These are phyloP conservation scores for Stagonosporopsis tanaceti DNA, from an alignment of 2,329 filamentous ascomycete genomes.

Conservation along the genomic window DNA sequence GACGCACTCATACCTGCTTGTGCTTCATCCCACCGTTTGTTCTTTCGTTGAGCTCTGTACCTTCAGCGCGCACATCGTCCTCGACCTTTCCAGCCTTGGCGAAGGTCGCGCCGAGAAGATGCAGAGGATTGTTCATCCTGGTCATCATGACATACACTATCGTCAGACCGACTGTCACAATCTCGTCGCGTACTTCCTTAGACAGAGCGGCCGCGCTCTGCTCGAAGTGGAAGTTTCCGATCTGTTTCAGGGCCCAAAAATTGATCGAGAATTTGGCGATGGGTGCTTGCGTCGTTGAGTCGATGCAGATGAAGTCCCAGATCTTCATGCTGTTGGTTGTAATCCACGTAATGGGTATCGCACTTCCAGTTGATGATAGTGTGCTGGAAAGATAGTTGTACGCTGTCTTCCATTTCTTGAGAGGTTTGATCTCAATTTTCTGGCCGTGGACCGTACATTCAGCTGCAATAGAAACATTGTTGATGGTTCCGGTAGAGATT, in stretches of 20 bases:
- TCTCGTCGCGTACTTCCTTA: slow-evolving; percentile 26
- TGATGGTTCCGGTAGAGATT: slow-evolving; percentile 27
- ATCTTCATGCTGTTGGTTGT: slow-evolving; percentile 24
- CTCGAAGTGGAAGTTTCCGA: slow-evolving; percentile 32
- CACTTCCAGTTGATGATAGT: slow-evolving; percentile 8
- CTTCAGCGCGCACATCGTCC: not conserved
- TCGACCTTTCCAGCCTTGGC: slow-evolving; percentile 29
- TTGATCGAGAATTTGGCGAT: slow-evolving; percentile 32
- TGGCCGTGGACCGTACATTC: slow-evolving; percentile 25
- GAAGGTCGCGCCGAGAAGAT: slow-evolving; percentile 26
- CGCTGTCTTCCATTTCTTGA: slow-evolving; percentile 29
- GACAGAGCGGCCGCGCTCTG: slow-evolving; percentile 14
- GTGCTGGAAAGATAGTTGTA: slow-evolving; percentile 33
- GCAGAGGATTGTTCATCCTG: slow-evolving; percentile 31
- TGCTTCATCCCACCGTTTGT: slow-evolving; percentile 9
- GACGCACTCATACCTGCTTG: slow-evolving; percentile 7
- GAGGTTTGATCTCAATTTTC: slow-evolving; percentile 25
- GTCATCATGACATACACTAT: slow-evolving; percentile 29
- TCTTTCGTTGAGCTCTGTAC: slow-evolving; percentile 3
- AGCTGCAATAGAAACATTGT: slow-evolving; percentile 26
- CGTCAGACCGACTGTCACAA: slow-evolving; percentile 28
- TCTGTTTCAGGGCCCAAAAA: slow-evolving; percentile 28
- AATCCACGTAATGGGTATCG: slow-evolving; percentile 26
- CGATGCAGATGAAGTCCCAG: slow-evolving; percentile 33
- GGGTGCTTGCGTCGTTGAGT: slow-evolving; percentile 23